Conservation (phyloP, 2,329 filamentous ascomycete genomes). For the Cephalotrichum gorgonifer region DNA sequence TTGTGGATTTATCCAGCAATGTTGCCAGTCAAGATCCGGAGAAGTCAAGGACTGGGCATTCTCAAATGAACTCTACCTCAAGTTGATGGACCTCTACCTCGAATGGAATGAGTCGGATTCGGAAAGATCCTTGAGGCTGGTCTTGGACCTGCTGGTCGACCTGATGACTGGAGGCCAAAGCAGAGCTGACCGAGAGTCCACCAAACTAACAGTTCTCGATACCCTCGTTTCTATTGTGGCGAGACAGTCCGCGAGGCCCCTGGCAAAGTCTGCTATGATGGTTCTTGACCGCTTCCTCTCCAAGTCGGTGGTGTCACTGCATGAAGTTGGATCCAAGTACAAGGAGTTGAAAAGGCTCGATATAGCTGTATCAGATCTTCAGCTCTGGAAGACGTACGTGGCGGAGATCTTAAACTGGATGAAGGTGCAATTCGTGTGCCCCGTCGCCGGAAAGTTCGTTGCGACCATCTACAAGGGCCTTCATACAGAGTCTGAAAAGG, state of each 20-base stretch:
- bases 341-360: constrained; percentile 16
- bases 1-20: constrained; percentile 52
- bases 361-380: constrained; percentile 20
- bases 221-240: constrained; percentile 49
- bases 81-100: constrained; percentile 51
- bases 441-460: constrained; percentile 50
- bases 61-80: constrained; percentile 32
- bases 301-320: constrained; percentile 44
- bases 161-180: constrained; percentile 40
- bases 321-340: constrained; percentile 34
- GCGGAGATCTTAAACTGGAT: constrained; percentile 43
- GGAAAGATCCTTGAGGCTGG: constrained; percentile 51
- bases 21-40: constrained; percentile 36
- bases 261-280: constrained; percentile 61
- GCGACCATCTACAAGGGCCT: constrained; percentile 44
- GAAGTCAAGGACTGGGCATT: constrained; percentile 39
- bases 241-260: constrained; percentile 48
- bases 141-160: constrained; percentile 46
- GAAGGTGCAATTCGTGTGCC: constrained; percentile 45
- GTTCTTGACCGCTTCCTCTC: constrained; percentile 54
- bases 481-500: constrained; percentile 19
- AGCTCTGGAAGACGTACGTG: constrained; percentile 41
- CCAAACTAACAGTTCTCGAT: constrained; percentile 35
- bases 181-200: constrained; percentile 19
- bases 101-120: constrained; percentile 59